Conservation (phyloP, 495 filamentous ascomycete species). For the Xylaria bambusicola region DNA sequence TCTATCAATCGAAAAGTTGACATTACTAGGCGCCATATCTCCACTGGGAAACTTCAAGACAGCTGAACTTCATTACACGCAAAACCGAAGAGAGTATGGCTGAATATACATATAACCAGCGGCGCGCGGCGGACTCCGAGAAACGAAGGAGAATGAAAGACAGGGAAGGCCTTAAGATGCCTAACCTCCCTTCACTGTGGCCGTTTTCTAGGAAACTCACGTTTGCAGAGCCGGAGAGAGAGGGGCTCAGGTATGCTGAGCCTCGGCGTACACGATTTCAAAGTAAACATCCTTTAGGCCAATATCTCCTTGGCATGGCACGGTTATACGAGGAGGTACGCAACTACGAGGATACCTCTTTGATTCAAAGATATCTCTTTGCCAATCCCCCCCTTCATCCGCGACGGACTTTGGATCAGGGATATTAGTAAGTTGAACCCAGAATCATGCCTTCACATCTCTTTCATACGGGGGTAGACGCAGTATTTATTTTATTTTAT, state of each 20-base stretch:
- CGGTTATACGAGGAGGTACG: conserved; percentile 30
- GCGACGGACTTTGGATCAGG: conserved; percentile 66
- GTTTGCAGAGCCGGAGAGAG: not conserved
- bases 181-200: not conserved
- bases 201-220: not conserved
- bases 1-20: too few relatives aligned
- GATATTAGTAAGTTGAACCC: conserved; percentile 46
- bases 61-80: conserved; percentile 21
- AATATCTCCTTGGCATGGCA: conserved; percentile 25
- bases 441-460: too few relatives aligned
- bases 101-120: not conserved
- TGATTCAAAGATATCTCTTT: conserved; percentile 59
- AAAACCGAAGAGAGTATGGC: conserved; percentile 20
- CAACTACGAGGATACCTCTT: conserved; percentile 54
- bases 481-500: too few relatives aligned
- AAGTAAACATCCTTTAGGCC: conserved; percentile 11
- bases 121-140: not conserved
- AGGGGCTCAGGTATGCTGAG: not conserved
- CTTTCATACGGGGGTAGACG: too few relatives aligned
- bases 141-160: not conserved
- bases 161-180: not conserved
- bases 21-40: conserved; percentile 36
- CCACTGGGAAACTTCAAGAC: conserved; percentile 37
- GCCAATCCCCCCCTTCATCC: conserved; percentile 61
- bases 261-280: too few relatives aligned